These are phyloP conservation scores for Backusella tarrabulga DNA, from an alignment of 192 early-diverging fungal genomes.

Conservation along the genomic window DNA sequence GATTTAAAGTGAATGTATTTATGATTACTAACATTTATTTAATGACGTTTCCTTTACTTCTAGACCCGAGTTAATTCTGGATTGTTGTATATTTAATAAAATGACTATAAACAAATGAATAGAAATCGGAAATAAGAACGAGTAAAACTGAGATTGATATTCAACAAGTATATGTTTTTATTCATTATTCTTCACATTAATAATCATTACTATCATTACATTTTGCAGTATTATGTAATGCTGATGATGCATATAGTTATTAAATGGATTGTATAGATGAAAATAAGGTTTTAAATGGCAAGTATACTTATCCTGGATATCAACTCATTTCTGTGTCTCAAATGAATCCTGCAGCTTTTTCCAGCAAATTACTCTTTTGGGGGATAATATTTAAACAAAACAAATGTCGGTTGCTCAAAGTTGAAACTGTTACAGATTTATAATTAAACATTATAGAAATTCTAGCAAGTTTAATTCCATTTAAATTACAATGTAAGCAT, in stretches of 20 bases:
- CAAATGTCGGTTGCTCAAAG: not conserved
- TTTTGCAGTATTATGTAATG: not conserved
- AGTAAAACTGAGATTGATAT: not conserved
- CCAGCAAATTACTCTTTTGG: not conserved
- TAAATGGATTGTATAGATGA: not conserved
- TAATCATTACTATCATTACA: not conserved
- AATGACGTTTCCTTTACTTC: too few species aligned
- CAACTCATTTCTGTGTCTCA: not conserved
- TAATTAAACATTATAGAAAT: not conserved
- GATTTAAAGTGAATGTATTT: not conserved
- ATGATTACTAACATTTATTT: not conserved
- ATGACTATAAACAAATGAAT: not conserved
- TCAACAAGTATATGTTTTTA: not conserved
- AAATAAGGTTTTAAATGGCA: not conserved
- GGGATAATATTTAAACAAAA: not conserved
- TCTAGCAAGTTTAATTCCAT: not conserved
- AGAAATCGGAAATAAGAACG: not conserved
- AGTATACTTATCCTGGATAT: not conserved
- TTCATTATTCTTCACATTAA: not conserved
- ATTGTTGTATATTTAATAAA: not conserved
- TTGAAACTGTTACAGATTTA: not conserved
- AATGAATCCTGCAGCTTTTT: not conserved
- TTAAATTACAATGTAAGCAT: too few species aligned
- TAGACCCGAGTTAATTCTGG: not conserved
- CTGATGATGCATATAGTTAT: not conserved